These are phyloP conservation scores for Sanguinoderma infundibulare DNA, from an alignment of 1,284 basidiomycete genomes.

Conservation along the genomic window DNA sequence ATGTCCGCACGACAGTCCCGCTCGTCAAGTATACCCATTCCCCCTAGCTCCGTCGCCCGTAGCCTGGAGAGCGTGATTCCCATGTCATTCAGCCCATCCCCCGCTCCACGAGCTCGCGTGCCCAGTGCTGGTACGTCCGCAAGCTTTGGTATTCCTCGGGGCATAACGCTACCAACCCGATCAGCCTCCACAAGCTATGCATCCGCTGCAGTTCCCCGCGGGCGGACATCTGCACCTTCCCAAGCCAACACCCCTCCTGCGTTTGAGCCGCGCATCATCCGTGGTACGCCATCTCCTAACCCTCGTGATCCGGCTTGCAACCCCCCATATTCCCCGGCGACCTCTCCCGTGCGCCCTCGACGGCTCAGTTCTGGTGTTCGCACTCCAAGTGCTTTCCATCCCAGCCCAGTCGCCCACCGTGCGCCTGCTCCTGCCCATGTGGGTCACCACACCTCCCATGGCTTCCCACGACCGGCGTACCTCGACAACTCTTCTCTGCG, in stretches of 20 bases:
- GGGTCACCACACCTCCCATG: slow-evolving; percentile 29
- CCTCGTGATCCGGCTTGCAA: slow-evolving; percentile 26
- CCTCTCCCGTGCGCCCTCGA: slow-evolving; percentile 48
- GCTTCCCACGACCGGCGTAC: slow-evolving; percentile 72
- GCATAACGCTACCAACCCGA: slow-evolving; percentile 14
- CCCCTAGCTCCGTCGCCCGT: slow-evolving; percentile 52
- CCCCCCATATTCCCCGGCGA: slow-evolving; percentile 37
- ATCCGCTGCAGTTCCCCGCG: slow-evolving; percentile 14
- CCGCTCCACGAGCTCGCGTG: slow-evolving; percentile 24
- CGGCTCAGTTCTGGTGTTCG: slow-evolving; percentile 33
- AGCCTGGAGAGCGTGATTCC: slow-evolving; percentile 67
- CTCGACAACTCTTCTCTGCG: slow-evolving; percentile 76
- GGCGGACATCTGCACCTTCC: slow-evolving; percentile 13
- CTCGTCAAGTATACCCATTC: slow-evolving; percentile 68
- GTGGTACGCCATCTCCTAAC: slow-evolving; percentile 43
- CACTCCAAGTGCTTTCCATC: slow-evolving; percentile 13
- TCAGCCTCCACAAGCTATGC: slow-evolving; percentile 24
- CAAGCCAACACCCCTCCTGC: slow-evolving; percentile 26
- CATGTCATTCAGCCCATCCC: slow-evolving; percentile 53
- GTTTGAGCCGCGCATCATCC: slow-evolving; percentile 71
- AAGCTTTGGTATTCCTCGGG: slow-evolving; percentile 14
- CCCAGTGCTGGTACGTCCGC: slow-evolving; percentile 13
- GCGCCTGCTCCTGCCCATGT: slow-evolving; percentile 6
- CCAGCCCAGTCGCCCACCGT: slow-evolving; percentile 14
- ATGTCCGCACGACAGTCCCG: slow-evolving; percentile 45